phyloP scores from a whole-genome alignment of 176 grass and related monocot genomes.

The Lolium perenne region DNA sequence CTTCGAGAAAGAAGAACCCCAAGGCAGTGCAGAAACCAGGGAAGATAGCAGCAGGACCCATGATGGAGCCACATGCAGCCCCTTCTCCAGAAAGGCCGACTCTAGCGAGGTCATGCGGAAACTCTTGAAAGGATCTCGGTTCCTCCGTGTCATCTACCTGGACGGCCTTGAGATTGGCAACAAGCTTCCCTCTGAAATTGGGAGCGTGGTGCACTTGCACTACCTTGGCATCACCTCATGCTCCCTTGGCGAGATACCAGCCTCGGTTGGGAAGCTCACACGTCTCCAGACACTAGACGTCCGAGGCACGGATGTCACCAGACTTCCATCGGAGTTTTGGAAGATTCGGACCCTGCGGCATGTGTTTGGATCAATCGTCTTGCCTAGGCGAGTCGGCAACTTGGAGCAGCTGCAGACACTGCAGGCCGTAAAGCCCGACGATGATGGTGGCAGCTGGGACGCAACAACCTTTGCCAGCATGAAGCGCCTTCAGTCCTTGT shows the following conservation, averaged over 20 bases:
- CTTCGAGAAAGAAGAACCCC: slow-evolving; percentile 10
- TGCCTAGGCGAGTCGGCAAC: slow-evolving; percentile 20
- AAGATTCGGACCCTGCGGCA: slow-evolving; percentile 36
- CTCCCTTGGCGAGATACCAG: not conserved
- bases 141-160: slow-evolving; percentile 36
- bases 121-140: not conserved
- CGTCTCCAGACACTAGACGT: slow-evolving; percentile 35
- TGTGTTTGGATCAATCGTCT: slow-evolving; percentile 37
- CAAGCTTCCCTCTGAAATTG: not conserved
- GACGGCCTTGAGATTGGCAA: not conserved
- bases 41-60: not conserved
- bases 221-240: slow-evolving; percentile 35
- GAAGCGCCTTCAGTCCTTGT: not conserved
- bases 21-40: not conserved
- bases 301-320: not conserved
- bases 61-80: not conserved
- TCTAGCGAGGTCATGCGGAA: not conserved
- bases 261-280: not conserved
- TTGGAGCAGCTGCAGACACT: slow-evolving; percentile 25
- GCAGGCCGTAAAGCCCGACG: not conserved
- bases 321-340: not conserved
- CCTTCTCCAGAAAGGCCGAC: not conserved
- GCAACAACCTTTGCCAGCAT: not conserved
- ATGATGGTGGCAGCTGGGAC: not conserved
- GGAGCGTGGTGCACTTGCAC: not conserved